These are phyloP conservation scores for Calendula officinalis DNA, from an alignment of 129 eudicot genomes.

Conservation along the genomic window DNA sequence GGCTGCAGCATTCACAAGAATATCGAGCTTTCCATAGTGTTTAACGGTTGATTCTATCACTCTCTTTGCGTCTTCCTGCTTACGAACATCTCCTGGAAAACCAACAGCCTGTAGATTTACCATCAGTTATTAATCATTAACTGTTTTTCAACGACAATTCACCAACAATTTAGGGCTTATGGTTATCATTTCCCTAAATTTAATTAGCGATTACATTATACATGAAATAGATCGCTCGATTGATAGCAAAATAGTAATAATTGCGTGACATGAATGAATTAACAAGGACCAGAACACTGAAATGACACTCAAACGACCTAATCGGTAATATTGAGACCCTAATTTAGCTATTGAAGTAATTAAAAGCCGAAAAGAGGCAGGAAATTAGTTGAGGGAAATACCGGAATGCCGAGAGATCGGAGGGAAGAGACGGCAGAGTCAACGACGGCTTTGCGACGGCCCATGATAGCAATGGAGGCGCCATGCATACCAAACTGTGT, in stretches of 20 bases:
- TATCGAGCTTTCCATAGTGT: conserved; percentile 86
- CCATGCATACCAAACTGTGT: conserved; percentile 90
- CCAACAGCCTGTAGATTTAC: conserved; percentile 66
- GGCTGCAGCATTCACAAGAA: conserved; percentile 95
- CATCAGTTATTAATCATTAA: background rate
- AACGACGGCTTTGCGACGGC: conserved; percentile 59
- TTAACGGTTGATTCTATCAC: conserved; percentile 66
- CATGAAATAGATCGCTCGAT: too few species aligned
- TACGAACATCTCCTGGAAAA: conserved; percentile 90
- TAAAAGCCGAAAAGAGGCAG: background rate
- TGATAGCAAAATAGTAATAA: too few species aligned
- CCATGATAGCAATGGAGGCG: conserved; percentile 82
- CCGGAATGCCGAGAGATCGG: conserved; percentile 61
- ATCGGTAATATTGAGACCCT: too few species aligned
- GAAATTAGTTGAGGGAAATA: conserved; percentile 8
- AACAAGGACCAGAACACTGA: too few species aligned
- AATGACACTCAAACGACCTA: too few species aligned
- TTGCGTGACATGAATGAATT: too few species aligned
- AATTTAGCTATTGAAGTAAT: background rate
- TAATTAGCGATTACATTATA: too few species aligned
- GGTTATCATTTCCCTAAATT: too few species aligned
- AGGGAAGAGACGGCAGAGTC: conserved; percentile 71
- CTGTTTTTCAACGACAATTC: too few species aligned
- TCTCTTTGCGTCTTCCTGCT: conserved; percentile 78
- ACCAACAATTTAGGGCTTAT: too few species aligned